Base-by-base conservation (phyloP, 2,329 filamentous ascomycete species). In the Cladophialophora exuberans region DNA sequence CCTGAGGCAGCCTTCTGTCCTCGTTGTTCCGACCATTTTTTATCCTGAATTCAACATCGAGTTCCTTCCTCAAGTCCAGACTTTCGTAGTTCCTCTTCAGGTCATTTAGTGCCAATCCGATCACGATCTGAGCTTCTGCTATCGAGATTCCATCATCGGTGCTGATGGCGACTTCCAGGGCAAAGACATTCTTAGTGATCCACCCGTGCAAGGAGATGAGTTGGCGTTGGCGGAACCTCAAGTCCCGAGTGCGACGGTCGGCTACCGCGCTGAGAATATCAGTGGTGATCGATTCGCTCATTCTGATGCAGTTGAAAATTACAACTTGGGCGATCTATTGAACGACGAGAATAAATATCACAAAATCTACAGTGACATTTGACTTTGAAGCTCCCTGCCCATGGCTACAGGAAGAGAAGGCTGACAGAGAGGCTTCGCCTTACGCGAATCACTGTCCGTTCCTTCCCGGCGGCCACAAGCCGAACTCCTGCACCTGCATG, bases 191-290 rank as follows among this genome's bases (percentile, higher is more conserved):
- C 7, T 31, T 31, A 13, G 68, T 52, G 3, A 77, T 61, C 2
- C 57, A 50, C 3, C 63, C 41, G 51, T 75, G 74, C 1, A 76
- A 64, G 5, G 60, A 60, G 30, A 67, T 64, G 18, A 76, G 69
- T 57, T 76, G 73, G 4, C 65, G 57, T 49, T 74, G 73, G 2
- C 72, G 69, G 57, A 71, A 74, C n/a, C 69, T 62, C 18, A 69
- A 66, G 56, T 72, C 73, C 11, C 70, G 64, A 2, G 69, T 64
- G 1, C 73, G 70, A 23, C 72, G 71, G 56, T 76, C 73, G 11
- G 69, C 62, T 25, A 68, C 65, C 26, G 71, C 64, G 11, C 65
- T 62, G 22, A 67, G 46, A 9, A 76, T 62, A 61, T 56, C 31
- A 42, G 30, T 33, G 15, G 31, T 56, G 15, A 20, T 39, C 6